These are phyloP conservation scores for Candida germanica DNA, from an alignment of 805 yeast species.

Conservation along the genomic window DNA sequence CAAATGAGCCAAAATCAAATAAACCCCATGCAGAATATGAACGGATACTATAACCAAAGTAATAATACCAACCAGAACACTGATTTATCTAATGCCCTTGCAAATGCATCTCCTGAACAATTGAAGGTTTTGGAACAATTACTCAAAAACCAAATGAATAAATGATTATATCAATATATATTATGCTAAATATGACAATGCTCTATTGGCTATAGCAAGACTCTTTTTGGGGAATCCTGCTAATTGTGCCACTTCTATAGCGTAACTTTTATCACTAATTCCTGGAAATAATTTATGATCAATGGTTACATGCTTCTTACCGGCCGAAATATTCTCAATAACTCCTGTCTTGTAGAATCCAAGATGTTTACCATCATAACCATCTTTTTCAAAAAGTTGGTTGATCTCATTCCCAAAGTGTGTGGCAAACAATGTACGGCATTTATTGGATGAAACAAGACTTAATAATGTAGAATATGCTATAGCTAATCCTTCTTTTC, in stretches of 20 bases:
- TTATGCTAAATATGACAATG: slow-evolving; percentile 10
- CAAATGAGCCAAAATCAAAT: background rate
- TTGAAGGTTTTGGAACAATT: slow-evolving; percentile 26
- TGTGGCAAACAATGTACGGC: slow-evolving; percentile 84
- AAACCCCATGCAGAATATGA: slow-evolving; percentile 6
- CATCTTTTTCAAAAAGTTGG: slow-evolving; percentile 30
- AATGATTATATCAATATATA: slow-evolving; percentile 9
- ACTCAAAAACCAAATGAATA: slow-evolving; percentile 18
- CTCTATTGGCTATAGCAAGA: slow-evolving; percentile 46
- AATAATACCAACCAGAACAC: slow-evolving; percentile 4
- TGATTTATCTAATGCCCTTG: slow-evolving; percentile 9
- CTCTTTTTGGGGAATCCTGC: slow-evolving; percentile 77
- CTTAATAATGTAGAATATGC: slow-evolving; percentile 73
- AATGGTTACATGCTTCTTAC: slow-evolving; percentile 29
- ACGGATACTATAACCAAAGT: slow-evolving; percentile 4
- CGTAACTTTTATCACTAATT: slow-evolving; percentile 71
- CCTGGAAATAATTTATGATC: slow-evolving; percentile 65
- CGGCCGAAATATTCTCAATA: slow-evolving; percentile 10
- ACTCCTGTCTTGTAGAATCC: slow-evolving; percentile 34
- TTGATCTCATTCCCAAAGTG: slow-evolving; percentile 57
- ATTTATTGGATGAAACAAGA: slow-evolving; percentile 50
- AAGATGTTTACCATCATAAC: slow-evolving; percentile 23
- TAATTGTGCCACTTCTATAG: slow-evolving; percentile 67
- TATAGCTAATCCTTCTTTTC: slow-evolving; percentile 78
- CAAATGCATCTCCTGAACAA: slow-evolving; percentile 18